Conservation (phyloP, 176 grass and related monocot genomes). For the Lolium perenne region DNA sequence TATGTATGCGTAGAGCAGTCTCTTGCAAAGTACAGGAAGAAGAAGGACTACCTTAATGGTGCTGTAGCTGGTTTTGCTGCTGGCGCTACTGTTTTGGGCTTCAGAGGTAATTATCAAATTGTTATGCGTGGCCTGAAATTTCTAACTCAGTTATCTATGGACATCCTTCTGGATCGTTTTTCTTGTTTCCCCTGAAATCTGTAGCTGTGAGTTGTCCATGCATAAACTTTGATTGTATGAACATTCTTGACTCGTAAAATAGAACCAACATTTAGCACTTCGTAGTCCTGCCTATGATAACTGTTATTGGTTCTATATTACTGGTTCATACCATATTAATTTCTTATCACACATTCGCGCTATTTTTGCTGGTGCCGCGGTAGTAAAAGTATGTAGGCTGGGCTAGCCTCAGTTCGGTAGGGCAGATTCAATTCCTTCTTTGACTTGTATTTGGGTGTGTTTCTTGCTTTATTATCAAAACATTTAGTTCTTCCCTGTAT, state of each 20-base stretch:
- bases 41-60: slow-evolving; percentile 66
- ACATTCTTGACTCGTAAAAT: background rate
- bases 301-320: slow-evolving; percentile 25
- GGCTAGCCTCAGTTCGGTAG: background rate
- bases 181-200: background rate
- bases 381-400: background rate
- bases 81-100: slow-evolving; percentile 51
- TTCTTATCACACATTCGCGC: background rate
- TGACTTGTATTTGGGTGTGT: background rate
- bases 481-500: background rate
- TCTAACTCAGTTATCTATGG: background rate
- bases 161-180: background rate
- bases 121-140: slow-evolving; percentile 2
- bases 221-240: slow-evolving; percentile 27
- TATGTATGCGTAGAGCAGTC: slow-evolving; percentile 53
- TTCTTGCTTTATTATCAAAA: background rate
- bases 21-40: slow-evolving; percentile 57
- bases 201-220: background rate
- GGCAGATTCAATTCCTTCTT: background rate
- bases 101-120: slow-evolving; percentile 49
- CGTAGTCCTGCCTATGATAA: background rate
- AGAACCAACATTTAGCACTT: slow-evolving; percentile 2
- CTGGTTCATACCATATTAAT: background rate
- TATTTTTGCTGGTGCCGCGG: background rate
- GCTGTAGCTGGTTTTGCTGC: slow-evolving; percentile 61